phyloP scores from a whole-genome alignment of 306 rosid species.

The Elaeagnus macrophylla region DNA sequence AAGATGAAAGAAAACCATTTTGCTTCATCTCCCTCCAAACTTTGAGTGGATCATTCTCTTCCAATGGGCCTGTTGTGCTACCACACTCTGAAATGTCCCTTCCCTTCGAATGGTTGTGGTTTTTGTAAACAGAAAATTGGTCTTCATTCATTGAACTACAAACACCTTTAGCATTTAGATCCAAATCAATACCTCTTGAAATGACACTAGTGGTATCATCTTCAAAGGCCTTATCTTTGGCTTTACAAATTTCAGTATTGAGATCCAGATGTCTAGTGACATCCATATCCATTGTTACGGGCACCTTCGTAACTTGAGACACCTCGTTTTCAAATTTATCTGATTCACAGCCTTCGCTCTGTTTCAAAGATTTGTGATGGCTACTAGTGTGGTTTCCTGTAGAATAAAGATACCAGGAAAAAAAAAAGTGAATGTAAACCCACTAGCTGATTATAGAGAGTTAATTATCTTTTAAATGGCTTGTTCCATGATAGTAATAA shows the following conservation, averaged over 20 bases:
- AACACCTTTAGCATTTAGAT: slow-evolving; percentile 65
- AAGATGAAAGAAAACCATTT: slow-evolving; percentile 77
- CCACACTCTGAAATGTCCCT: slow-evolving; percentile 69
- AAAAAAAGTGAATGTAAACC: slow-evolving; percentile 4
- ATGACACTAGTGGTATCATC: slow-evolving; percentile 1
- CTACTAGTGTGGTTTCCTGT: slow-evolving; percentile 34
- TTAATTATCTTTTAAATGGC: not conserved
- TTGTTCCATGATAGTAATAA: not conserved
- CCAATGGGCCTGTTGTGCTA: slow-evolving; percentile 60
- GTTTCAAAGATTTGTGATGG: slow-evolving; percentile 11
- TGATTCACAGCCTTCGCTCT: slow-evolving; percentile 28
- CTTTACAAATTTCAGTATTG: slow-evolving; percentile 30
- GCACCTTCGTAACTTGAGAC: slow-evolving; percentile 38
- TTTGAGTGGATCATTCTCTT: slow-evolving; percentile 58
- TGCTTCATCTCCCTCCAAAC: slow-evolving; percentile 88
- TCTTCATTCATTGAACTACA: slow-evolving; percentile 40
- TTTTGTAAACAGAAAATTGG: slow-evolving; percentile 26
- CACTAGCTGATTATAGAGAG: too few relatives aligned
- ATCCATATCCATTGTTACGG: slow-evolving; percentile 23
- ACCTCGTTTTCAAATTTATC: slow-evolving; percentile 23
- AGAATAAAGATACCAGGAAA: slow-evolving; percentile 1
- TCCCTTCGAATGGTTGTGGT: slow-evolving; percentile 31
- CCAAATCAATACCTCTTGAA: slow-evolving; percentile 43
- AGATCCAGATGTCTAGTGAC: slow-evolving; percentile 39
- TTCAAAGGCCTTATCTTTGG: slow-evolving; percentile 23